Conservation (phyloP, 176 grass and related monocot genomes). For the Oryza meridionalis region DNA sequence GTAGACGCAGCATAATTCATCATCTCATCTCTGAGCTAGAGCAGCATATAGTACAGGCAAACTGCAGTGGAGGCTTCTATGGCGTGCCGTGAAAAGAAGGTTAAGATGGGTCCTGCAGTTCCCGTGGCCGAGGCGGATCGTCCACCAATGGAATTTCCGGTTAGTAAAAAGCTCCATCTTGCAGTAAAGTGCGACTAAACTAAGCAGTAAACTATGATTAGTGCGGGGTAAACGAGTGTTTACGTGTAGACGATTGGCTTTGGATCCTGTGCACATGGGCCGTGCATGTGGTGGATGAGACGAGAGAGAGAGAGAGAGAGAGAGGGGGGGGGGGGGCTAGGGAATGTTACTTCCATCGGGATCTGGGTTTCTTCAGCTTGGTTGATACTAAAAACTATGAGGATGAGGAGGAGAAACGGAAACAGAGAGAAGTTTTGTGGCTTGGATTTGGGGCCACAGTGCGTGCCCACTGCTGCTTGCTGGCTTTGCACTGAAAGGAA, state of each 20-base stretch:
- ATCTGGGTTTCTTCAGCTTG: constrained; percentile 52
- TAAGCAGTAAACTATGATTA: constrained; percentile 34
- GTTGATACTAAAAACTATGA: constrained; percentile 50
- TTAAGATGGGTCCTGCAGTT: neutral
- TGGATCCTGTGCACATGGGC: constrained; percentile 59
- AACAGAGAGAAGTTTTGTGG: neutral
- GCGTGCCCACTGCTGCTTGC: constrained; percentile 34
- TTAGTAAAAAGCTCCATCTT: neutral
- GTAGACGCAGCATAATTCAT: constrained; percentile 13
- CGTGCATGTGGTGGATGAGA: neutral
- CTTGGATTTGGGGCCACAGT: constrained; percentile 36
- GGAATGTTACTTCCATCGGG: constrained; percentile 80
- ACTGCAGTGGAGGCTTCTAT: constrained; percentile 56
- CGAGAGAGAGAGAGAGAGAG: neutral
- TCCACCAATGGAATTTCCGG: constrained; percentile 41
- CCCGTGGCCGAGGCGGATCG: constrained; percentile 46
- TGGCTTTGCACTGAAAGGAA: constrained; percentile 52
- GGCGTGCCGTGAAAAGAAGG: constrained; percentile 69
- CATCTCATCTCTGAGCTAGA: neutral
- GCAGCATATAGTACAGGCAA: constrained; percentile 34
- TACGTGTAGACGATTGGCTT: constrained; percentile 24
- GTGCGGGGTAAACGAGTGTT: constrained; percentile 21
- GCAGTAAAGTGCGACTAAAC: constrained; percentile 23
- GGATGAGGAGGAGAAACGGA: neutral
- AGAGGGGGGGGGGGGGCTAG: too few species aligned